Percentiles rank a stretch among this genome's conserved stretches.
phyloP scores from a whole-genome alignment of 352 stramenopile genomes.

The Phytophthora syringae region DNA sequence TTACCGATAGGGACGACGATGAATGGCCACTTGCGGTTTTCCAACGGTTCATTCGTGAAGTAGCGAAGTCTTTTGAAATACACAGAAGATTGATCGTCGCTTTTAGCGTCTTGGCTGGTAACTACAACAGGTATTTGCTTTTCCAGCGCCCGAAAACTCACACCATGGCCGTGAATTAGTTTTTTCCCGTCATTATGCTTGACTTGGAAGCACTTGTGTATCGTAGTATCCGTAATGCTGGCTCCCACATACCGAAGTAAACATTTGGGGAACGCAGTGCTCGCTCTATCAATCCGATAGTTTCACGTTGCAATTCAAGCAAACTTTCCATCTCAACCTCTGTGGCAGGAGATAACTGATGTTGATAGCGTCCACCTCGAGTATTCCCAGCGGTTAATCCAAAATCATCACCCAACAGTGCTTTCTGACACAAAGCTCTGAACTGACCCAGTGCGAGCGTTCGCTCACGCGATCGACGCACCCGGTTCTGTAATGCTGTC shows the following conservation, averaged over 20 bases:
- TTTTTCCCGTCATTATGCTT: constrained; percentile 74
- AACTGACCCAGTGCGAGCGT: constrained; percentile 38
- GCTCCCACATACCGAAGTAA: constrained; percentile 73
- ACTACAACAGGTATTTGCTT: constrained; percentile 51
- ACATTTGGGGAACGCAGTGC: constrained; percentile 49
- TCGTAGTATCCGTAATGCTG: constrained; percentile 42
- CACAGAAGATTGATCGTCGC: not conserved
- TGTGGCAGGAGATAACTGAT: constrained; percentile 33
- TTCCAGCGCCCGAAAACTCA: constrained; percentile 63
- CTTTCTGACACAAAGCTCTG: constrained; percentile 33
- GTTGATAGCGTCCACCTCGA: constrained; percentile 11
- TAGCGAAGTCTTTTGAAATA: constrained; percentile 38
- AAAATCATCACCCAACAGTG: constrained; percentile 5
- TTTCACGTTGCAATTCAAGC: constrained; percentile 38
- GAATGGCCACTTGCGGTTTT: constrained; percentile 61
- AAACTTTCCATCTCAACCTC: constrained; percentile 56
- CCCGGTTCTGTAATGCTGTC: constrained; percentile 39
- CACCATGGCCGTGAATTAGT: constrained; percentile 56
- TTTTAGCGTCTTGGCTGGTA: constrained; percentile 23
- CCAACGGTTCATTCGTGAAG: constrained; percentile 38
- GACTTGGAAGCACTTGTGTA: constrained; percentile 60
- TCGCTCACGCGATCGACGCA: constrained; percentile 51
- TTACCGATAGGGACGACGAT: constrained; percentile 61
- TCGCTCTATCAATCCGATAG: constrained; percentile 44
- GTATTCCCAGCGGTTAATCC: not conserved